Conservation (phyloP, 2,329 filamentous ascomycete species). For the Aureobasidium sp. region DNA sequence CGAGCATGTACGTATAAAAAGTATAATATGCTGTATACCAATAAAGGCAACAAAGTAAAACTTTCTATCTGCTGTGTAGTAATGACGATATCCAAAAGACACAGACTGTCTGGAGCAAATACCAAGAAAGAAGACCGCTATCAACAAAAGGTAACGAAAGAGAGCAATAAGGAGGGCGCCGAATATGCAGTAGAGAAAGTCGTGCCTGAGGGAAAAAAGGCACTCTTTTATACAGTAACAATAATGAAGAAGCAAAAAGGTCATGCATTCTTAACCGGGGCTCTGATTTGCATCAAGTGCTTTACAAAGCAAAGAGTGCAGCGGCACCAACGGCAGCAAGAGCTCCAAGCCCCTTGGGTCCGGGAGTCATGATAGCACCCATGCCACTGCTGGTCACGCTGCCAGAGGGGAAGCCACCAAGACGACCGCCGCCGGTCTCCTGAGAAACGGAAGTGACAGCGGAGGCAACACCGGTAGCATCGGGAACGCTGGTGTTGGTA, state of each 20-base stretch:
- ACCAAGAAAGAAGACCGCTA: neutral
- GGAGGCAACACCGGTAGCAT: conserved; percentile 43
- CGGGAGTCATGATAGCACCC: conserved; percentile 20
- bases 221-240: neutral
- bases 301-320: conserved; percentile 22
- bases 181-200: neutral
- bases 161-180: neutral
- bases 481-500: conserved; percentile 41
- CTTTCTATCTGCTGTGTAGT: neutral
- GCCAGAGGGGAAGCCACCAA: conserved; percentile 17
- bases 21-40: neutral
- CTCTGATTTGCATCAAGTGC: neutral
- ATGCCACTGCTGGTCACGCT: conserved; percentile 5
- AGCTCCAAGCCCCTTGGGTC: conserved; percentile 20
- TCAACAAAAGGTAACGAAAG: neutral
- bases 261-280: neutral
- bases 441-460: conserved; percentile 42
- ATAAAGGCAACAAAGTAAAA: neutral
- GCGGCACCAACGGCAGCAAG: conserved; percentile 23
- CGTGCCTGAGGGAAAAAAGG: neutral
- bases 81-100: neutral
- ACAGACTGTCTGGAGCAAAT: neutral
- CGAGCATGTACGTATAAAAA: neutral
- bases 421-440: conserved; percentile 37
- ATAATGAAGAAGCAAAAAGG: neutral